A percentile compares a stretch with the other conserved stretches of the same genome.
Conservation (phyloP, 768 basidiomycete species). For the Tulasnella sp. region DNA sequence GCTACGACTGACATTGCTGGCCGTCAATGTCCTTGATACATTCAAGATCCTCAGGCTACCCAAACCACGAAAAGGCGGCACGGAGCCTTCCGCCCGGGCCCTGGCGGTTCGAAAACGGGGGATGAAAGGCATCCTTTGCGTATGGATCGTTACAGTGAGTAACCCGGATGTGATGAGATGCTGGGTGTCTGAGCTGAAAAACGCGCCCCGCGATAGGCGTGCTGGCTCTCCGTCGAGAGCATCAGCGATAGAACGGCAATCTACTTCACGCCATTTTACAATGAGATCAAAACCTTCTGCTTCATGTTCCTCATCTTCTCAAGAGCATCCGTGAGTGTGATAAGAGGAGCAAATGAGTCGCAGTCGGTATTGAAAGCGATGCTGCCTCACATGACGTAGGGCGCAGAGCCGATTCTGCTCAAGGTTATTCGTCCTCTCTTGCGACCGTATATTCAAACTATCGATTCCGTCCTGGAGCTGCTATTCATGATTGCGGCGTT, state of each 20-base stretch:
- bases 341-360: neutral
- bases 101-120: conserved; percentile 66
- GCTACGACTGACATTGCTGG: conserved; percentile 58
- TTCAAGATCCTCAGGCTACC: conserved; percentile 73
- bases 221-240: conserved; percentile 56
- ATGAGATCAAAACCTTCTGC: conserved; percentile 63
- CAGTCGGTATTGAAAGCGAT: neutral
- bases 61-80: conserved; percentile 36
- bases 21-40: conserved; percentile 71
- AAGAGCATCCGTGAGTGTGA: conserved; percentile 5
- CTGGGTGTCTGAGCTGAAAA: conserved; percentile 9
- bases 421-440: conserved; percentile 69
- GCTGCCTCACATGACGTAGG: conserved; percentile 32
- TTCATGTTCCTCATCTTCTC: conserved; percentile 30
- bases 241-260: conserved; percentile 51
- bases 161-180: conserved; percentile 4
- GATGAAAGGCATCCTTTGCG: conserved; percentile 72
- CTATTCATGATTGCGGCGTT: conserved; percentile 8
- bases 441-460: conserved; percentile 55
- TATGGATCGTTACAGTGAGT: conserved; percentile 76
- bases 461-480: conserved; percentile 56
- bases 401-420: conserved; percentile 74
- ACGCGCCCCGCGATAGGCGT: conserved; percentile 36
- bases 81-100: conserved; percentile 48
- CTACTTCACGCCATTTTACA: conserved; percentile 73